Conservation (phyloP, 2,329 filamentous ascomycete species). For the Pseudogymnoascus sp. region DNA sequence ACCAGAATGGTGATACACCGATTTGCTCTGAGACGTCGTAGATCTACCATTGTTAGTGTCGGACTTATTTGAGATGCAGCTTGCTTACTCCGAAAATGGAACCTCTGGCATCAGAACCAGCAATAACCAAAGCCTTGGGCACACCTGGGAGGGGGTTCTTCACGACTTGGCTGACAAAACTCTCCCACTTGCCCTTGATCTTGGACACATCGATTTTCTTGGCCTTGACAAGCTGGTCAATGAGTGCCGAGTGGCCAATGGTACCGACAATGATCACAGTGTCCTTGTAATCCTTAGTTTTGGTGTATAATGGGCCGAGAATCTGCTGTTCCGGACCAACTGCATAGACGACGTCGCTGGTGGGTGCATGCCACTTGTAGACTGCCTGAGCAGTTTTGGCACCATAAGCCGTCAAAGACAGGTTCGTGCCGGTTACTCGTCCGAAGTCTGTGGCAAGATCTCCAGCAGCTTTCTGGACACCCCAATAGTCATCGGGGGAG, state of each 20-base stretch:
- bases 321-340: slow-evolving; percentile 35
- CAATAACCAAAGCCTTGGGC: slow-evolving; percentile 54
- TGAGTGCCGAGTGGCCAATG: slow-evolving; percentile 53
- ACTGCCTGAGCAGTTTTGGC: neutral
- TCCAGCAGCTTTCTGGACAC: slow-evolving; percentile 57
- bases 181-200: slow-evolving; percentile 60
- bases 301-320: slow-evolving; percentile 37
- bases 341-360: slow-evolving; percentile 26
- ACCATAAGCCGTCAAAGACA: slow-evolving; percentile 34
- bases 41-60: neutral
- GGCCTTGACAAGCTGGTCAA: slow-evolving; percentile 47
- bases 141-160: slow-evolving; percentile 48
- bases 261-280: slow-evolving; percentile 59
- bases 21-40: neutral
- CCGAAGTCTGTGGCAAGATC: slow-evolving; percentile 63
- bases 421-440: slow-evolving; percentile 58
- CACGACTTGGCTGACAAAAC: slow-evolving; percentile 53
- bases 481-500: slow-evolving; percentile 55
- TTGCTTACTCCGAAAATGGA: slow-evolving; percentile 53
- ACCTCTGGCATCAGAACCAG: slow-evolving; percentile 56
- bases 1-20: slow-evolving; percentile 58
- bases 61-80: neutral
- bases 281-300: slow-evolving; percentile 25
- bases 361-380: neutral
- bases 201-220: slow-evolving; percentile 49